These are phyloP conservation scores for Fraxinus sp. DNA, from an alignment of 305 asterid species.

Conservation along the genomic window DNA sequence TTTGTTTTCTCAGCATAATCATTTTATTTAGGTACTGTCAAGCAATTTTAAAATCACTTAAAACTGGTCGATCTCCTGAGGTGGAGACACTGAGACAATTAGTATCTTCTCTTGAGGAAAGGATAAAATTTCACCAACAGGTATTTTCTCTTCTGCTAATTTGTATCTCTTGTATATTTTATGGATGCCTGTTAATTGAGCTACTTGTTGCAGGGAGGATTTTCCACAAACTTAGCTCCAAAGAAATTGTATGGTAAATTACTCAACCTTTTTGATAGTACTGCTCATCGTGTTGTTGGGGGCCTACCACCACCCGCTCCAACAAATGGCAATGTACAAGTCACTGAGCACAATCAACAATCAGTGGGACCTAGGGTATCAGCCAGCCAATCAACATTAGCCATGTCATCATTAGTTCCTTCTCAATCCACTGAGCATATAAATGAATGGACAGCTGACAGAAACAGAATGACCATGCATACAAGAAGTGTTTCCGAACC, in stretches of 20 bases:
- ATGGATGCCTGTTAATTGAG: constrained; percentile 22
- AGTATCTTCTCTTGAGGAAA: constrained; percentile 72
- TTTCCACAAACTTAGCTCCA: constrained; percentile 70
- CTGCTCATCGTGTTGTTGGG: constrained; percentile 83
- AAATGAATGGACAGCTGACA: constrained; percentile 56
- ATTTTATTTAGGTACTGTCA: constrained; percentile 66
- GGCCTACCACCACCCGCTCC: constrained; percentile 71
- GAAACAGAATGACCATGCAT: constrained; percentile 54
- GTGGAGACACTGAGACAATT: constrained; percentile 55
- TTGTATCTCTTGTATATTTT: constrained; percentile 12
- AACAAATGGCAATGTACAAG: constrained; percentile 44
- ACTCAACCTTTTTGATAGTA: constrained; percentile 66
- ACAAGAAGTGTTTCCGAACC: constrained; percentile 95
- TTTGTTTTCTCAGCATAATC: constrained; percentile 25
- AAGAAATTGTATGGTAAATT: constrained; percentile 65
- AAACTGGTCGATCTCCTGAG: constrained; percentile 72
- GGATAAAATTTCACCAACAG: constrained; percentile 85
- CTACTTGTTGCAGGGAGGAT: constrained; percentile 65
- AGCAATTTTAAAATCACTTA: constrained; percentile 64
- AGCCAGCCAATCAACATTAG: constrained; percentile 85
- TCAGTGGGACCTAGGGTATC: constrained; percentile 64
- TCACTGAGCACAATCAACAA: constrained; percentile 49
- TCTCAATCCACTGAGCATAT: constrained; percentile 66
- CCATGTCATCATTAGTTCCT: constrained; percentile 74
- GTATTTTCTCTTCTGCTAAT: constrained; percentile 31